Conservation (phyloP, 2,329 filamentous ascomycete genomes). For the Simplicillium aogashimaense region DNA sequence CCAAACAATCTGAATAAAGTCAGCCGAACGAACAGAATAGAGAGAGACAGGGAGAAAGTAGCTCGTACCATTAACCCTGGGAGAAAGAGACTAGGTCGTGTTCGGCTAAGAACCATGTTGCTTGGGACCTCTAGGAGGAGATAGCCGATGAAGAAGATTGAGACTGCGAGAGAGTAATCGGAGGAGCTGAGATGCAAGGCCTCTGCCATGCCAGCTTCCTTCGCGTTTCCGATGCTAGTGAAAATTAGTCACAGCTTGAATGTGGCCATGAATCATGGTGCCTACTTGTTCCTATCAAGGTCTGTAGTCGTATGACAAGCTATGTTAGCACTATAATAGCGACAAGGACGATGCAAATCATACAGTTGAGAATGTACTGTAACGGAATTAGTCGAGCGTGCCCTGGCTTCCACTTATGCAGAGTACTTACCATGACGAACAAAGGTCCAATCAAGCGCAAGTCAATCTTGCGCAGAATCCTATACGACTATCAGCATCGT, state of each 20-base stretch:
- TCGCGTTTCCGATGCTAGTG: constrained; percentile 6
- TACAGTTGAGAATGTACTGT: too few relatives aligned
- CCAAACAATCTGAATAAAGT: constrained; percentile 1
- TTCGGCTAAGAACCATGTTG: constrained; percentile 46
- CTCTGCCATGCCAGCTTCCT: constrained; percentile 6
- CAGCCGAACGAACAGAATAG: not conserved
- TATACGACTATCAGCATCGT: not conserved
- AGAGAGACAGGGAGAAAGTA: not conserved
- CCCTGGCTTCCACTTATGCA: not conserved
- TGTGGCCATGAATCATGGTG: not conserved
- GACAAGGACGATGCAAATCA: too few relatives aligned
- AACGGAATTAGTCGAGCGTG: too few relatives aligned
- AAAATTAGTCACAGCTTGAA: not conserved
- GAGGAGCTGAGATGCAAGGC: constrained; percentile 2
- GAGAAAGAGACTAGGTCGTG: constrained; percentile 4
- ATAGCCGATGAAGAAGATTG: constrained; percentile 29
- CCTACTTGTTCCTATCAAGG: constrained; percentile 1
- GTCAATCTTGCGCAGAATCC: constrained; percentile 3
- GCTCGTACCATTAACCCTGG: constrained; percentile 3
- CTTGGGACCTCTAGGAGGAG: constrained; percentile 51
- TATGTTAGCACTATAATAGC: too few relatives aligned
- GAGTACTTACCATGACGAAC: constrained; percentile 3
- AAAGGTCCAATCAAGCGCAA: constrained; percentile 2
- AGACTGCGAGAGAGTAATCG: constrained; percentile 5
- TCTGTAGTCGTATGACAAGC: not conserved